Conservation (phyloP, 768 basidiomycete species). For the Sutorius australiensis region DNA sequence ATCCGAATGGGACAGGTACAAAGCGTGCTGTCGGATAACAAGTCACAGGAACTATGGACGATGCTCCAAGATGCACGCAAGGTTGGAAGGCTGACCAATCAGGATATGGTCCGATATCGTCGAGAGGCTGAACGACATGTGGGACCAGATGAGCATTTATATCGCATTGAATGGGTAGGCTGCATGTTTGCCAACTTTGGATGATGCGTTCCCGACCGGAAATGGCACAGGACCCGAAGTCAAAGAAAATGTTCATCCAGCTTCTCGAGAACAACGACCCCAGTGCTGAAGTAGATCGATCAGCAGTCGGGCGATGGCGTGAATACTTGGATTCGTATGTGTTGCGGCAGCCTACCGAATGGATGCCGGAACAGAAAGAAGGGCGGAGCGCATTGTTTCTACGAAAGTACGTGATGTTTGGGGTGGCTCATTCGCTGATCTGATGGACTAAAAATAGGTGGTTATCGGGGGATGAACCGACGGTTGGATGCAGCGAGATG, state of each 20-base stretch:
- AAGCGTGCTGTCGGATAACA: slow-evolving; percentile 76
- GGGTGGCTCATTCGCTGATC: slow-evolving; percentile 12
- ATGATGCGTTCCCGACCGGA: slow-evolving; percentile 7
- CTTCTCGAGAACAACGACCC: slow-evolving; percentile 61
- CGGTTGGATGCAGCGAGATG: slow-evolving; percentile 18
- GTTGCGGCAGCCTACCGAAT: slow-evolving; percentile 67
- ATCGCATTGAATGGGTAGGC: slow-evolving; percentile 76
- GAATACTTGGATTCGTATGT: slow-evolving; percentile 74
- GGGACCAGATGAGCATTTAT: slow-evolving; percentile 72
- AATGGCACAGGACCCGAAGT: slow-evolving; percentile 47
- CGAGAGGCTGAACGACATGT: slow-evolving; percentile 75
- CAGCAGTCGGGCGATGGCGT: slow-evolving; percentile 56
- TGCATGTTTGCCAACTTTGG: slow-evolving; percentile 8
- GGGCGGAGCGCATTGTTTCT: slow-evolving; percentile 47
- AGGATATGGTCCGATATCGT: slow-evolving; percentile 73
- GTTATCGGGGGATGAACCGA: slow-evolving; percentile 35
- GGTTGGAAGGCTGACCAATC: slow-evolving; percentile 49
- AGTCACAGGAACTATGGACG: slow-evolving; percentile 81
- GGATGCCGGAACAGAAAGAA: slow-evolving; percentile 46
- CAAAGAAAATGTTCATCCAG: slow-evolving; percentile 56
- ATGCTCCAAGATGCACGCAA: slow-evolving; percentile 64
- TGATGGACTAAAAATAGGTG: slow-evolving; percentile 50
- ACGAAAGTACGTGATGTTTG: slow-evolving; percentile 47
- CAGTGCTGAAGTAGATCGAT: slow-evolving; percentile 54
- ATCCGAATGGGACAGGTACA: slow-evolving; percentile 60